phyloP scores from a whole-genome alignment of 345 rosid species.

The Physaria fendleri region DNA sequence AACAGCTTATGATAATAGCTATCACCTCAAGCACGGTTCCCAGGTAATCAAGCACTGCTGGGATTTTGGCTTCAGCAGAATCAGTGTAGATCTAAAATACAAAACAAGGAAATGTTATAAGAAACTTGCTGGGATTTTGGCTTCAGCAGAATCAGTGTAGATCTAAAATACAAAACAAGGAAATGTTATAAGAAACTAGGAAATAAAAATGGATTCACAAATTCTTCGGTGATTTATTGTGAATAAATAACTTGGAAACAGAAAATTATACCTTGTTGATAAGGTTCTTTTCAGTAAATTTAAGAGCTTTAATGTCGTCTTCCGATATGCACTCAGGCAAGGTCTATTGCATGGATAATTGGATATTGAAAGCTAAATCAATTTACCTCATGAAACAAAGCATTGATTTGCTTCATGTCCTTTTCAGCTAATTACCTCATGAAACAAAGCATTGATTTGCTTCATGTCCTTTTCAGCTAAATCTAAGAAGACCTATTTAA shows the following conservation, averaged over 20 bases:
- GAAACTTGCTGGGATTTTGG: conserved; percentile 69
- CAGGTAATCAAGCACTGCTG: conserved; percentile 79
- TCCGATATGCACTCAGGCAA: conserved; percentile 43
- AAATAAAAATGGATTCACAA: conserved; percentile 1
- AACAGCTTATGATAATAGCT: not conserved
- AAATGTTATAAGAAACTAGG: not conserved
- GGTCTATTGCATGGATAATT: not conserved
- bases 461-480: conserved; percentile 75
- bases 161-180: conserved; percentile 43
- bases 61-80: conserved; percentile 90
- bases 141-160: conserved; percentile 85
- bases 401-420: conserved; percentile 70
- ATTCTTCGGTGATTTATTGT: not conserved
- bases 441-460: conserved; percentile 68
- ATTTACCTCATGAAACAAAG: conserved; percentile 79
- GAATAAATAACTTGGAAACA: not conserved
- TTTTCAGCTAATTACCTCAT: conserved; percentile 77
- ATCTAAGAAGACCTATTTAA: conserved; percentile 79
- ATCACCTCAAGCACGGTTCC: conserved; percentile 82
- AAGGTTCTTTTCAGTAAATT: conserved; percentile 69
- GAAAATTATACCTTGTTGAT: conserved; percentile 60
- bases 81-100: conserved; percentile 73
- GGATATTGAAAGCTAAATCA: conserved; percentile 12
- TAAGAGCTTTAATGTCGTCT: conserved; percentile 65
- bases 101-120: conserved; percentile 7